phyloP scores from a whole-genome alignment of 1,284 basidiomycete species.

The Kwoniella shivajii region DNA sequence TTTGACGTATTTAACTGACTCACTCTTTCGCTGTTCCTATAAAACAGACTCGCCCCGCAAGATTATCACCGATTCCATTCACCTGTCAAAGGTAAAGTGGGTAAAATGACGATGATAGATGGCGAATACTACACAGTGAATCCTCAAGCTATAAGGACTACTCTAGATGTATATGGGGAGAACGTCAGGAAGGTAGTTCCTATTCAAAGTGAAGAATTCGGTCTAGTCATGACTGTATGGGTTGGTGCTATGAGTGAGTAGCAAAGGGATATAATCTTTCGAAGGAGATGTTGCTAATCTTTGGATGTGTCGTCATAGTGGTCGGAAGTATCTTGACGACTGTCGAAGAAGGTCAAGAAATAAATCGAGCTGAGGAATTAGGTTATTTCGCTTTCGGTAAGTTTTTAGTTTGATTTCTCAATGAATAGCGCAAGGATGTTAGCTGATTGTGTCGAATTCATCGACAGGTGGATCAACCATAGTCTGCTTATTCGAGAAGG shows the following conservation, averaged over 20 bases:
- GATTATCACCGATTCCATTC: constrained; percentile 97
- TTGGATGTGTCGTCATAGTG: constrained; percentile 55
- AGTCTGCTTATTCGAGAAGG: constrained; percentile 81
- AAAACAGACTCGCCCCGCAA: constrained; percentile 72
- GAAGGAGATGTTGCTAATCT: neutral
- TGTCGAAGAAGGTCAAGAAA: constrained; percentile 75
- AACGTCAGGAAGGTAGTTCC: constrained; percentile 87
- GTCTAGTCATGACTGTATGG: constrained; percentile 84
- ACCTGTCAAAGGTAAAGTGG: constrained; percentile 81
- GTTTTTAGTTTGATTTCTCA: no score
- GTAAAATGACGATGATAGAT: constrained; percentile 73
- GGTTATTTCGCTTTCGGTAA: constrained; percentile 92
- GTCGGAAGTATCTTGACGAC: constrained; percentile 85
- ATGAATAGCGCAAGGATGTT: neutral
- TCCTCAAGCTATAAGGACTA: constrained; percentile 52
- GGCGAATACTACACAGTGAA: constrained; percentile 95
- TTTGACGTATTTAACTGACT: neutral
- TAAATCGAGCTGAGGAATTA: constrained; percentile 83
- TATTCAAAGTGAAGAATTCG: constrained; percentile 82
- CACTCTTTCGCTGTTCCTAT: neutral
- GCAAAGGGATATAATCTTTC: neutral
- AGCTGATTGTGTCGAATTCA: constrained; percentile 10
- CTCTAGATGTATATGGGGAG: constrained; percentile 90
- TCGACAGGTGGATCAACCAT: constrained; percentile 86
- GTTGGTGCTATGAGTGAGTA: constrained; percentile 78